Percentiles rank a stretch among this genome's conserved stretches.
phyloP scores from a whole-genome alignment of 164 flowering plant genomes.

The Berberis vulgaris region DNA sequence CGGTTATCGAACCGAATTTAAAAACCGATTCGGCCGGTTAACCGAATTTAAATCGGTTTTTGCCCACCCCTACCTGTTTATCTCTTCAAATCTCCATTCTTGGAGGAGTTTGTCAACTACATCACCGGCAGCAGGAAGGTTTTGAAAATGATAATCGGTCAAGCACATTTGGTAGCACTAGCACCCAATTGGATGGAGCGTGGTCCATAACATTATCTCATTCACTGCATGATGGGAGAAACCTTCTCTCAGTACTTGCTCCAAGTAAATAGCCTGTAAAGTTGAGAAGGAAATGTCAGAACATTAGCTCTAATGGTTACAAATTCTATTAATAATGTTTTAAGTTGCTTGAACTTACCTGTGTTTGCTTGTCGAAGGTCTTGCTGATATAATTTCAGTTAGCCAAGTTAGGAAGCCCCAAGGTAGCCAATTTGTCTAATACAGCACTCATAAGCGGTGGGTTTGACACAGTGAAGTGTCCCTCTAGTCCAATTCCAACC shows the following conservation, averaged over 20 bases:
- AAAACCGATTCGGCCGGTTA: too few species aligned
- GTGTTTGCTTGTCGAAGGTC: slow-evolving; percentile 37
- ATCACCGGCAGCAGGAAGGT: slow-evolving; percentile 66
- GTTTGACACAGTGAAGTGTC: slow-evolving; percentile 70
- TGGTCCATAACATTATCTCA: slow-evolving; percentile 93
- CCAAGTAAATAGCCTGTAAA: slow-evolving; percentile 65
- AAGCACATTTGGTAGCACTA: slow-evolving; percentile 86
- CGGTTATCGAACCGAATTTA: too few species aligned
- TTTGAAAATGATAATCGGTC: slow-evolving; percentile 51
- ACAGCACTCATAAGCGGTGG: slow-evolving; percentile 69
- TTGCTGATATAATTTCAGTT: slow-evolving; percentile 77
- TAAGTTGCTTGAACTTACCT: slow-evolving; percentile 28
- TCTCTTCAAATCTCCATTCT: slow-evolving; percentile 59
- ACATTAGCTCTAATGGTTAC: neutral
- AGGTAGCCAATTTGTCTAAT: slow-evolving; percentile 74
- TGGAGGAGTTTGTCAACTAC: slow-evolving; percentile 64
- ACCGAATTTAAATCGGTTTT: too few species aligned
- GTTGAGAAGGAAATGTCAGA: neutral
- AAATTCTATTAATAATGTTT: too few species aligned
- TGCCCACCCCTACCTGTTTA: neutral
- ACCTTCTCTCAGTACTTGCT: slow-evolving; percentile 78
- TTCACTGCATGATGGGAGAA: slow-evolving; percentile 75
- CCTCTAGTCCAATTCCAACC: slow-evolving; percentile 83
- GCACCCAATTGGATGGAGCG: slow-evolving; percentile 44
- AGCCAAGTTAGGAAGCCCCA: slow-evolving; percentile 85